Percentiles rank a stretch among this genome's conserved stretches.
phyloP scores from a whole-genome alignment of 2,329 filamentous ascomycete species.

The Xylariaceae sp. region DNA sequence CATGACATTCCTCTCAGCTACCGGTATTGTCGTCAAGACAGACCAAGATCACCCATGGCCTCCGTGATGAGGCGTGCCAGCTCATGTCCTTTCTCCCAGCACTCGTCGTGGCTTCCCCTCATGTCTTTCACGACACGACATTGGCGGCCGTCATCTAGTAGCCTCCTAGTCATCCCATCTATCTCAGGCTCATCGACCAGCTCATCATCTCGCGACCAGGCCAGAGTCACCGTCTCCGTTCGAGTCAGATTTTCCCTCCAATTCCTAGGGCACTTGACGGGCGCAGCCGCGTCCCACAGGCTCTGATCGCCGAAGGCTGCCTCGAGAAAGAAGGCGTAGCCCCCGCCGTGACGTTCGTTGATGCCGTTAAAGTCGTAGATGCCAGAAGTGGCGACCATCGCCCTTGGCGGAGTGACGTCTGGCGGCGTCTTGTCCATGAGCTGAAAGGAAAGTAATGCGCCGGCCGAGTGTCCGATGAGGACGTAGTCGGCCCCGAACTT shows the following conservation, averaged over 20 bases:
- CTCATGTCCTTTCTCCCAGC: slow-evolving; percentile 54
- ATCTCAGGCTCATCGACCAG: slow-evolving; percentile 51
- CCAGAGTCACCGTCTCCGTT: slow-evolving; percentile 30
- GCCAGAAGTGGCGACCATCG: slow-evolving; percentile 55
- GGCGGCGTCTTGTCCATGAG: slow-evolving; percentile 26
- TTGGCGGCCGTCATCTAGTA: slow-evolving; percentile 32
- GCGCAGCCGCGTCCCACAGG: slow-evolving; percentile 49
- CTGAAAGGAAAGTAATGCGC: slow-evolving; percentile 58
- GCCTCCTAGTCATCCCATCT: slow-evolving; percentile 43
- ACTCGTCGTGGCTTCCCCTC: slow-evolving; percentile 53
- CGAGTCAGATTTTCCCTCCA: slow-evolving; percentile 37
- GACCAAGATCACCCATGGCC: too few species aligned
- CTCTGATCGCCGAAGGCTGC: slow-evolving; percentile 52
- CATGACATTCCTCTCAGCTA: too few species aligned
- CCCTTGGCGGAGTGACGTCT: slow-evolving; percentile 32
- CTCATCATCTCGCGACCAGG: slow-evolving; percentile 39
- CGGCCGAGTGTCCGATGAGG: slow-evolving; percentile 55
- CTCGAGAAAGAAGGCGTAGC: slow-evolving; percentile 50
- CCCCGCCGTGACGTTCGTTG: slow-evolving; percentile 34
- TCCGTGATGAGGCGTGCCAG: slow-evolving; percentile 40
- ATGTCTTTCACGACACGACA: slow-evolving; percentile 36
- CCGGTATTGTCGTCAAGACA: too few species aligned
- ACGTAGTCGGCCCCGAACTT: slow-evolving; percentile 40
- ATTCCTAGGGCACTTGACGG: slow-evolving; percentile 34
- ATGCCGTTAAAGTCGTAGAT: slow-evolving; percentile 59